phyloP scores from a whole-genome alignment of 352 stramenopile genomes.

The Globisporangium emineosum region DNA sequence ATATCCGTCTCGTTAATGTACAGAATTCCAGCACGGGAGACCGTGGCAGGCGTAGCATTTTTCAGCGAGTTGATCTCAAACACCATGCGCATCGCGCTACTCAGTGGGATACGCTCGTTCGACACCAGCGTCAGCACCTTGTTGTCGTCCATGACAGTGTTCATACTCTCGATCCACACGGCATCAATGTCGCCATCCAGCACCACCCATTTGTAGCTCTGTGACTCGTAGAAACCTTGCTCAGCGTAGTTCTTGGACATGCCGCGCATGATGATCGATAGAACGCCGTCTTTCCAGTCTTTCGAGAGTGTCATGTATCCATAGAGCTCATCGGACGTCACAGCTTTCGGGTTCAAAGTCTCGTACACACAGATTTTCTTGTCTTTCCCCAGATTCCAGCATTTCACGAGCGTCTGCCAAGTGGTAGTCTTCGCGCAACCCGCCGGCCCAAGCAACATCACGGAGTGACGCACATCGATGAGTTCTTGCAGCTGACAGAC shows the following conservation, averaged over 20 bases:
- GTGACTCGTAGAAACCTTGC: conserved; percentile 94
- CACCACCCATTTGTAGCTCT: conserved; percentile 90
- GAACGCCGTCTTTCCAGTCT: conserved; percentile 87
- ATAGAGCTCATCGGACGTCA: conserved; percentile 92
- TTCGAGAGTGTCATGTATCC: conserved; percentile 91
- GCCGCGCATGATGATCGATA: conserved; percentile 89
- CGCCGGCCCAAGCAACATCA: conserved; percentile 82
- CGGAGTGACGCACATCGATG: conserved; percentile 85
- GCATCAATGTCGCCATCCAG: conserved; percentile 87
- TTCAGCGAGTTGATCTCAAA: conserved; percentile 91
- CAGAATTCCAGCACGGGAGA: conserved; percentile 85
- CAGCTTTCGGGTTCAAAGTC: conserved; percentile 85
- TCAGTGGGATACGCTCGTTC: conserved; percentile 85
- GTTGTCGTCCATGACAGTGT: conserved; percentile 98
- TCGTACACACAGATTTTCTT: conserved; percentile 90
- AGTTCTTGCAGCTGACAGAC: conserved; percentile 86
- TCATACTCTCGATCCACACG: conserved; percentile 93
- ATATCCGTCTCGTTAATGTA: conserved; percentile 91
- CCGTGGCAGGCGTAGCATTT: conserved; percentile 82
- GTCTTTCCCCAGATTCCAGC: conserved; percentile 85
- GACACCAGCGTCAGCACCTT: conserved; percentile 93
- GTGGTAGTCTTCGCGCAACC: conserved; percentile 85
- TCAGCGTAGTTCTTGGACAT: conserved; percentile 90
- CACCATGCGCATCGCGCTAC: conserved; percentile 86
- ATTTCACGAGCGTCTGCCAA: conserved; percentile 83